Base-by-base conservation (phyloP, 2,329 filamentous ascomycete genomes). In the Paraconiothyrium brasiliense region DNA sequence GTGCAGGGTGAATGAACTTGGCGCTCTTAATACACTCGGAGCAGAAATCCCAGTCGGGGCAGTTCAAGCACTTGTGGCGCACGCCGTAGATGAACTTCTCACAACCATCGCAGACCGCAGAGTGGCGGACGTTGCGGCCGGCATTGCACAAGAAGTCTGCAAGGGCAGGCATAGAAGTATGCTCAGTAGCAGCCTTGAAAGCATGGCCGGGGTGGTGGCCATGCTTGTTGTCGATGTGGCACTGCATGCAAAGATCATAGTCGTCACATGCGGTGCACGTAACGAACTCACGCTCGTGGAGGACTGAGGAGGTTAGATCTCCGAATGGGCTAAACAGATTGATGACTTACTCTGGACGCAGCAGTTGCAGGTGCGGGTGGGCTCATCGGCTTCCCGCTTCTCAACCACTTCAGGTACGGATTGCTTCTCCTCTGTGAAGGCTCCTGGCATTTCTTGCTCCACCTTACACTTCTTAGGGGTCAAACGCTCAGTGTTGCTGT, bases 21-120 rank as follows among this genome's bases (percentile, higher is more conserved):
- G 92, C 90, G 67, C 85, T 87, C 70, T 84, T 81, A 61, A 92
- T 79, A 80, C 96, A 99, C 9, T 87, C 83, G 27, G 86, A 85
- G 84, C 95, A 99, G 82, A 92, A 98, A 75, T 99, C 95, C 91
- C 93, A 99, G 79, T 99, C 95, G 47, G 96, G 95, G 83, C 95
- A 99, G 77, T 93, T 90, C 67, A 98, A 85, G 79, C 95, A 99
- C 85, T 99, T 99, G 87, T 98, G 91, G 70, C 95, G 94, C 60
- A 97, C 86, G 70, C 95, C 96, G 70, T 86, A 85, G 72, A 99
- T 95, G 78, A 88, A 89, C 85, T 88, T 90, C 71, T 98, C 92
- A 78, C 96, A 99, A 44, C 92, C 92, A 82, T 99, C 95, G 76
- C 95, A 99, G 67, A 97, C 89, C 63, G 96, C 95, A 62, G 92